Conservation (phyloP, 805 yeast species). For the Yamadazyma insecticola region DNA sequence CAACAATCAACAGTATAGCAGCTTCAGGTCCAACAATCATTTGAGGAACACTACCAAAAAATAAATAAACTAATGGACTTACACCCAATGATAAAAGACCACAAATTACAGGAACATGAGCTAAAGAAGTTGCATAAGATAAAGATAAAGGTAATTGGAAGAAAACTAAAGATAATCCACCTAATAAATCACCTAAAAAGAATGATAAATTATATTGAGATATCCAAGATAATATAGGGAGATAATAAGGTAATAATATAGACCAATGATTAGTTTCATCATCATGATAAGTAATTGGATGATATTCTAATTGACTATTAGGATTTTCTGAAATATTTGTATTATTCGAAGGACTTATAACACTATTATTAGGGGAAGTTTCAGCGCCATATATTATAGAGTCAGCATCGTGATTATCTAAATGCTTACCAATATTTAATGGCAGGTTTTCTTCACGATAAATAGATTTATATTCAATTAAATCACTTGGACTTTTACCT, state of each 20-base stretch:
- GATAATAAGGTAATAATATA: slow-evolving; percentile 50
- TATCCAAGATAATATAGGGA: slow-evolving; percentile 70
- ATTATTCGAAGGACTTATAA: not conserved
- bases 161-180: slow-evolving; percentile 84
- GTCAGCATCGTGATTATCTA: slow-evolving; percentile 1
- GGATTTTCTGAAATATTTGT: not conserved
- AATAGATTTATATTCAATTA: slow-evolving; percentile 11
- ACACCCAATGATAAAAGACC: slow-evolving; percentile 37
- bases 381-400: slow-evolving; percentile 6
- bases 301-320: slow-evolving; percentile 13
- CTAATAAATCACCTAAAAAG: slow-evolving; percentile 61
- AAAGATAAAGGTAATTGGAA: slow-evolving; percentile 83
- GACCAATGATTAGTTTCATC: slow-evolving; percentile 22
- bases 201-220: slow-evolving; percentile 39
- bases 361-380: too few relatives aligned
- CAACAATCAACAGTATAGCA: slow-evolving; percentile 42
- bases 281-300: slow-evolving; percentile 17
- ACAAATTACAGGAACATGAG: slow-evolving; percentile 38
- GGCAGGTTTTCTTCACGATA: slow-evolving; percentile 12
- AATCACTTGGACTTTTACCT: slow-evolving; percentile 1
- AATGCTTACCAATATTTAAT: slow-evolving; percentile 5
- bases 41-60: slow-evolving; percentile 43
- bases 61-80: slow-evolving; percentile 35
- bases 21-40: slow-evolving; percentile 46
- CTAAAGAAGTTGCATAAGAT: slow-evolving; percentile 38